Evolutionary conservation across 192 early-diverging fungal species (phyloP).

Genomic region (Coemansia sp.): DNA sequence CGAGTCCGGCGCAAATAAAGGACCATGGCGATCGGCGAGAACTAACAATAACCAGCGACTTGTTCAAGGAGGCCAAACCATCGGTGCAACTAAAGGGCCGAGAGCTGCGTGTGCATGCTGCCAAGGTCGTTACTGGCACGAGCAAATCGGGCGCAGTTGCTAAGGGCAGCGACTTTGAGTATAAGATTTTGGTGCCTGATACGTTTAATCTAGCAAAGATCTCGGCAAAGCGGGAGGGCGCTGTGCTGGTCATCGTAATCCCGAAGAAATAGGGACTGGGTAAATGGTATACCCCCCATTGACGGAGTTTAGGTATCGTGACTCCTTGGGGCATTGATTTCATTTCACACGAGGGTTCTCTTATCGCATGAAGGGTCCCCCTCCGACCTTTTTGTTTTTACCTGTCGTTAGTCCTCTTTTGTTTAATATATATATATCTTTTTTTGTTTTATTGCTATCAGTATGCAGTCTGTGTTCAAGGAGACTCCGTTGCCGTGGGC

Average conservation of each 20-base stretch:
- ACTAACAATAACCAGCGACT: conserved; percentile 22
- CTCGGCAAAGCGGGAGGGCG: conserved; percentile 27
- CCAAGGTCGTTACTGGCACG: neutral
- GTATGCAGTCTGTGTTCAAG: neutral
- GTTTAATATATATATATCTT: conserved; percentile 1
- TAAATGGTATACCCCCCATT: conserved; percentile 1
- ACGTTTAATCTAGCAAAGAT: conserved; percentile 21
- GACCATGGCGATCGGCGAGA: conserved; percentile 20
- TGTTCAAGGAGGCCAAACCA: conserved; percentile 22
- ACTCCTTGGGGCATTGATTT: neutral
- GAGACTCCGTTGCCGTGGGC: conserved; percentile 51
- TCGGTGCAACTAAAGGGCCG: conserved; percentile 32
- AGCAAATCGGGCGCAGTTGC: neutral
- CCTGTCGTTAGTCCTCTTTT: neutral
- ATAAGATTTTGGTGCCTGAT: conserved; percentile 19
- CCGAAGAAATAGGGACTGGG: conserved; percentile 12
- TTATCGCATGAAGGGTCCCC: neutral
- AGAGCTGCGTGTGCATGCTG: conserved; percentile 24
- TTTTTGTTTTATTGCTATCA: neutral
- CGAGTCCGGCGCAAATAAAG: conserved; percentile 16
- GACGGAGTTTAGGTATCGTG: neutral
- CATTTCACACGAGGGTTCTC: neutral
- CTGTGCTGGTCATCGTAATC: conserved; percentile 22
- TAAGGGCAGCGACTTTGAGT: conserved; percentile 32
- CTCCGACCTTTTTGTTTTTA: neutral